Conservation (phyloP, 306 rosid species). For the Argentina anserina region DNA sequence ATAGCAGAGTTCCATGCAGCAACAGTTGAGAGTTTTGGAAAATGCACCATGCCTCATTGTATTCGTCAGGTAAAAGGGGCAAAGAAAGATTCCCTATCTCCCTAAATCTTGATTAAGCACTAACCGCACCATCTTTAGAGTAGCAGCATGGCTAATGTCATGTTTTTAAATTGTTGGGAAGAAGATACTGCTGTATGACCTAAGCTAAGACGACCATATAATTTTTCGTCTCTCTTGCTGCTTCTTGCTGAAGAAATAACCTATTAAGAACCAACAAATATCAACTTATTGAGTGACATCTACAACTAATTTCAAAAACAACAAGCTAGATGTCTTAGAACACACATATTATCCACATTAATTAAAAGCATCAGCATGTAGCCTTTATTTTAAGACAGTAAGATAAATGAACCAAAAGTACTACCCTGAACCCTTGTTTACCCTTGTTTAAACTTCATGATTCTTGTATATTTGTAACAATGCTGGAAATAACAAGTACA, state of each 20-base stretch:
- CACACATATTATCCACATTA: neutral
- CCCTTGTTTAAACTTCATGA: neutral
- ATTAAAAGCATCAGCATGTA: neutral
- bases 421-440: neutral
- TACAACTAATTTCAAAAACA: neutral
- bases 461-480: neutral
- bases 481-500: neutral
- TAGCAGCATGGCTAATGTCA: neutral
- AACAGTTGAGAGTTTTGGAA: slow-evolving; percentile 28
- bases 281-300: neutral
- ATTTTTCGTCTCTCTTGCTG: neutral
- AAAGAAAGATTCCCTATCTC: neutral
- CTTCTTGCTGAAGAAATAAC: neutral
- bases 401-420: neutral
- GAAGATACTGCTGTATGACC: neutral
- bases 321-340: neutral
- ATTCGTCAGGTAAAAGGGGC: neutral
- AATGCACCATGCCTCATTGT: slow-evolving; percentile 8
- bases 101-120: neutral
- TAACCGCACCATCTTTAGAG: neutral
- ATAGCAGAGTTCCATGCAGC: slow-evolving; percentile 34
- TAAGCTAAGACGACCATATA: neutral
- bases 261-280: neutral
- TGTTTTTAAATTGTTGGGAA: neutral
- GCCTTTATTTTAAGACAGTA: neutral